A percentile compares a stretch with the other conserved stretches of the same genome.
phyloP scores from a whole-genome alignment of 2,329 filamentous ascomycete genomes.

The Pestalotiopsis sp. region DNA sequence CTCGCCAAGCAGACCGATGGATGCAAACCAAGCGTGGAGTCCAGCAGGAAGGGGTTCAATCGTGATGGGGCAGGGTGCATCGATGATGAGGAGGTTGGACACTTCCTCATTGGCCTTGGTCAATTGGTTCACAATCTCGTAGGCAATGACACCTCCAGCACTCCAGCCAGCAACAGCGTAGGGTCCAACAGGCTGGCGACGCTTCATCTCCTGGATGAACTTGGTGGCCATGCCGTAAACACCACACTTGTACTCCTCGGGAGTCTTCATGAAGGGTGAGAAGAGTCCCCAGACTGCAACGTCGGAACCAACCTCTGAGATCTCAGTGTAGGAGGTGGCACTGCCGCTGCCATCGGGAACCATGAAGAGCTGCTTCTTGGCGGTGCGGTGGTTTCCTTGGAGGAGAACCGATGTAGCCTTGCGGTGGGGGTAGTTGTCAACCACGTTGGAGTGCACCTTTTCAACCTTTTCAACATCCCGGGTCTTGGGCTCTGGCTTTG shows the following conservation, averaged over 20 bases:
- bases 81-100: constrained; percentile 65
- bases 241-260: constrained; percentile 66
- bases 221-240: constrained; percentile 66
- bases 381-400: constrained; percentile 53
- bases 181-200: constrained; percentile 68
- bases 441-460: constrained; percentile 27
- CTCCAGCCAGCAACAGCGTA: constrained; percentile 75
- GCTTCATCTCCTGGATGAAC: constrained; percentile 71
- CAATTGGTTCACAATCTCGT: constrained; percentile 65
- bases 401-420: constrained; percentile 48
- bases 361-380: constrained; percentile 53
- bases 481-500: constrained; percentile 49
- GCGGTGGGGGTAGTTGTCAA: constrained; percentile 50
- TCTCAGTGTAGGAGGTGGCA: constrained; percentile 69
- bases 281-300: constrained; percentile 63
- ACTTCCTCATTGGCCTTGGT: constrained; percentile 59
- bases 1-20: constrained; percentile 71
- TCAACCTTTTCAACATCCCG: constrained; percentile 19
- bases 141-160: constrained; percentile 75
- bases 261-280: constrained; percentile 72
- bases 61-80: constrained; percentile 67
- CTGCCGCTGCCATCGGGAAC: constrained; percentile 59
- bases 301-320: constrained; percentile 51
- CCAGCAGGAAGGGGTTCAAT: constrained; percentile 69
- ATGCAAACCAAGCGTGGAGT: constrained; percentile 73